phyloP scores from a whole-genome alignment of 306 rosid genomes.

The Pueraria montana region DNA sequence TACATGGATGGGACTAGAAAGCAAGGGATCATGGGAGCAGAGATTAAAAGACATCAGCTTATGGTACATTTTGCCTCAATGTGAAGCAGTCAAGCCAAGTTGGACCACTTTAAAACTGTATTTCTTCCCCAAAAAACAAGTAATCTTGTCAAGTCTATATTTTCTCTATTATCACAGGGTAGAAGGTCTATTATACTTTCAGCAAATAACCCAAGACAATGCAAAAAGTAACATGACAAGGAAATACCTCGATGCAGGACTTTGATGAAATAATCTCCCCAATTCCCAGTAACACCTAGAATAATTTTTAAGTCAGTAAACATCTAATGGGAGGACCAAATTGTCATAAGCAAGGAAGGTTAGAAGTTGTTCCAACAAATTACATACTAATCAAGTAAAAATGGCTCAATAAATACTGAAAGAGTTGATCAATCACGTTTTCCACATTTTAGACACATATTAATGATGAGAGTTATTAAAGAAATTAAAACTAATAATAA shows the following conservation, averaged over 20 bases:
- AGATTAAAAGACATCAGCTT: constrained; percentile 31
- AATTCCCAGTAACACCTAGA: constrained; percentile 85
- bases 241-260: constrained; percentile 86
- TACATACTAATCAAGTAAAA: constrained; percentile 34
- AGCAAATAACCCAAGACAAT: constrained; percentile 15
- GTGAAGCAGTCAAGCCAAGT: constrained; percentile 29
- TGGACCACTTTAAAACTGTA: constrained; percentile 2
- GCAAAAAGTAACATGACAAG: constrained; percentile 34
- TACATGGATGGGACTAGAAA: constrained; percentile 21
- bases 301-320: constrained; percentile 36
- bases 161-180: constrained; percentile 9
- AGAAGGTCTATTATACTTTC: constrained; percentile 1
- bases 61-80: constrained; percentile 34
- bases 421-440: constrained; percentile 29
- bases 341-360: constrained; percentile 1
- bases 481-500: no score
- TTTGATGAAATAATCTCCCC: constrained; percentile 91
- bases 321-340: constrained; percentile 28
- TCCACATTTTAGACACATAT: not conserved
- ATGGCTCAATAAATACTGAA: constrained; percentile 27
- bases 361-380: not conserved
- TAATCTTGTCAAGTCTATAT: constrained; percentile 24
- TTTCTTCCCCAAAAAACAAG: constrained; percentile 17
- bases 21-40: not conserved
- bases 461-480: no score